Base-by-base conservation (phyloP, 2,329 filamentous ascomycete species). In the Penicillium sp. region DNA sequence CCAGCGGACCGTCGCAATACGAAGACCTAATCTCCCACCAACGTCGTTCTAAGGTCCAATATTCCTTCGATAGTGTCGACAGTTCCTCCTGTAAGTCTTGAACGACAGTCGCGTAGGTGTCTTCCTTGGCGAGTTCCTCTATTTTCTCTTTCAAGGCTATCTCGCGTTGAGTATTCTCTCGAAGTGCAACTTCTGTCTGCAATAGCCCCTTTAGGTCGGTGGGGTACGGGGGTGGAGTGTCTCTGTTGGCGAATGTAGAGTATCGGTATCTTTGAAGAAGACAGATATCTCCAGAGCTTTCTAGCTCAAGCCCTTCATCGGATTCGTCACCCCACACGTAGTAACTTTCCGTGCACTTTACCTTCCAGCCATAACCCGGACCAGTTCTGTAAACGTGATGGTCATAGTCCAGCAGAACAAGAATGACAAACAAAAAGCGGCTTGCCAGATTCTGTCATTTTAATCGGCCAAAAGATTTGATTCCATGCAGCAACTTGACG, bases 181-280 rank as follows among this genome's bases (percentile, higher is more conserved):
- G 25, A 39, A 48, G 46, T 48, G n/a, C 34, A 31, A 48, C 8
- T 16, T 48, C 46, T 39, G 34, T 48, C 46, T 48, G 34, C 13
- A 48, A 48, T 48, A 48, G 34, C n/a, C 34, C 45, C 16, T 4
- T 47, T 10, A 47, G 23, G 10, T 37, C 8, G 6, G 6, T 47
- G 16, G 32, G 45, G 45, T 10, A 46, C 6, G 25, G 34, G 8
- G 21, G 16, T 46, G 21, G 45, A 25, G 27, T 37, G 6, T 46
- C 45, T 47, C 27, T 16, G 16, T 47, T 6, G 21, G 32, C 9
- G 32, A 46, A 46, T 21, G 45, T 46, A 46, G 21, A 10, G 32
- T 37, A 37, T 47, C 34, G 34, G 46, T 47, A 38, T 38, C 46
- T 47, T 47, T 47, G 34, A 38, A 47, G 46, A 47, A 47, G 46